These are phyloP conservation scores for Rhizophlyctis rosea DNA, from an alignment of 192 early-diverging fungal species.

Conservation along the genomic window DNA sequence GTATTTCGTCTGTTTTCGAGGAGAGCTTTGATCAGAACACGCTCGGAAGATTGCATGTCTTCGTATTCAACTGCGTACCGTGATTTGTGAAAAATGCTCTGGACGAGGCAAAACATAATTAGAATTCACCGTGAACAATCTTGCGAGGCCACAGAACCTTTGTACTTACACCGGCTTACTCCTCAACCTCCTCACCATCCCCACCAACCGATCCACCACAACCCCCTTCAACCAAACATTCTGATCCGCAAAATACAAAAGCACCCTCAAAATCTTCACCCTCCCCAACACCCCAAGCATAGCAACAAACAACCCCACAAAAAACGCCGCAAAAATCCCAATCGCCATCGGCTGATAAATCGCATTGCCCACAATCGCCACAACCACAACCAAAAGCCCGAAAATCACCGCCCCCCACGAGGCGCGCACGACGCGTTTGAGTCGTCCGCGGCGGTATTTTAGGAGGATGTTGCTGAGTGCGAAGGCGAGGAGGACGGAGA, in stretches of 20 bases:
- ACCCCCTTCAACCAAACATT: not conserved
- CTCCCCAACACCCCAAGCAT: slow-evolving; percentile 40
- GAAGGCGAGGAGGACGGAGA: slow-evolving; percentile 44
- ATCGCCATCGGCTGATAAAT: slow-evolving; percentile 41
- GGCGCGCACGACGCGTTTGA: slow-evolving; percentile 30
- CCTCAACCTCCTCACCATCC: slow-evolving; percentile 34
- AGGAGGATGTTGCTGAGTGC: slow-evolving; percentile 44
- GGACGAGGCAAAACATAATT: not conserved
- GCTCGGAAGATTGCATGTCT: no score
- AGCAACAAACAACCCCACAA: slow-evolving; percentile 36
- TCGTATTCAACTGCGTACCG: no score
- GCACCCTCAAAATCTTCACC: slow-evolving; percentile 35
- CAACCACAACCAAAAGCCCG: slow-evolving; percentile 20
- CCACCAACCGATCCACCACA: slow-evolving; percentile 15
- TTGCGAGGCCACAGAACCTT: no score
- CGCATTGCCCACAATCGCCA: slow-evolving; percentile 44
- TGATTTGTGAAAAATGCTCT: slow-evolving; percentile 56
- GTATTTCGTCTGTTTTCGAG: no score
- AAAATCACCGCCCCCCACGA: slow-evolving; percentile 32
- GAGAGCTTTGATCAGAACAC: no score
- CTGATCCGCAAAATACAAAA: slow-evolving; percentile 8
- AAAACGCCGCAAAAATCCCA: slow-evolving; percentile 50
- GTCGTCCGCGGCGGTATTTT: slow-evolving; percentile 33
- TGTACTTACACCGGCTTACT: slow-evolving; percentile 39
- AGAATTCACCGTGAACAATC: no score